These are phyloP conservation scores for Pseudodiploospora longispora DNA, from an alignment of 2,329 filamentous ascomycete genomes.

Conservation along the genomic window DNA sequence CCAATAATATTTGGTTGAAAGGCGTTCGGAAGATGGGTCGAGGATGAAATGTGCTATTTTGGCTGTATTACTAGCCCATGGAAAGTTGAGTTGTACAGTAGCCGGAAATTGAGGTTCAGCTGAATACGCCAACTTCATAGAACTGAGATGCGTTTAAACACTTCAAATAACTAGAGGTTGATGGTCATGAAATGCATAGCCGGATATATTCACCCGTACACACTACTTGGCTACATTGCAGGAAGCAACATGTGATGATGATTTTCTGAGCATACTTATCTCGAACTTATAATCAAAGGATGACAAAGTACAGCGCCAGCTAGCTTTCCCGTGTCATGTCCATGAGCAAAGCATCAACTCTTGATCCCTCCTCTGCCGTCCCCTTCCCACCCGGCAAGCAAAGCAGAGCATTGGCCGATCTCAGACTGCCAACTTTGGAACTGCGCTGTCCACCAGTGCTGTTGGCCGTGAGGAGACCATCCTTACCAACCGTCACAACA, in stretches of 20 bases:
- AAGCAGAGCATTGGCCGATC: conserved; percentile 78
- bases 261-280: no score
- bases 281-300: no score
- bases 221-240: no score
- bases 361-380: conserved; percentile 58
- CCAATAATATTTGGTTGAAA: conserved; percentile 26
- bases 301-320: no score
- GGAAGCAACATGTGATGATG: no score
- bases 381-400: conserved; percentile 61
- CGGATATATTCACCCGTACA: no score
- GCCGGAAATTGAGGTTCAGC: conserved; percentile 18
- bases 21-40: conserved; percentile 33
- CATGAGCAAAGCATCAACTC: conserved; percentile 75
- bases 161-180: no score
- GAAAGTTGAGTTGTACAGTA: conserved; percentile 25
- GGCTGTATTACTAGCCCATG: conserved; percentile 27
- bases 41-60: conserved; percentile 20
- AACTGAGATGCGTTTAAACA: no score
- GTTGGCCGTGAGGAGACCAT: conserved; percentile 62
- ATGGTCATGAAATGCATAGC: no score
- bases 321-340: conserved; percentile 30
- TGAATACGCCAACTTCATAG: conserved; percentile 7
- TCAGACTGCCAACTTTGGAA: conserved; percentile 80
- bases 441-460: conserved; percentile 90
- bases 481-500: conserved; percentile 54